phyloP scores from a whole-genome alignment of 257 asterid species.

The Leptodermis oblonga region DNA sequence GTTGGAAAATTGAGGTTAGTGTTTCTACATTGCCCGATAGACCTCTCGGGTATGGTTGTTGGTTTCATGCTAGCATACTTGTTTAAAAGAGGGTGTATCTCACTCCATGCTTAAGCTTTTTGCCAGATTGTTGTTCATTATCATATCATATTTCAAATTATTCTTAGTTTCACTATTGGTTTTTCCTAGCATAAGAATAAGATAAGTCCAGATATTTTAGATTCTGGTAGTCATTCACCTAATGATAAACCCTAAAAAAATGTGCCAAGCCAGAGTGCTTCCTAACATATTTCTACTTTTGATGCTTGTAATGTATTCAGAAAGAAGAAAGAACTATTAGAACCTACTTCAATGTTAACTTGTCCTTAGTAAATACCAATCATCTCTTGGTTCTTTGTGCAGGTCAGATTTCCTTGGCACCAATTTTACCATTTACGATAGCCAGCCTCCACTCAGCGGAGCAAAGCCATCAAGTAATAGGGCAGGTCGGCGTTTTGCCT shows the following conservation, averaged over 20 bases:
- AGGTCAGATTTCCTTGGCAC: slow-evolving; percentile 96
- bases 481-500: slow-evolving; percentile 74
- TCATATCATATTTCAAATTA: not conserved
- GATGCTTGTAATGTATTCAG: not conserved
- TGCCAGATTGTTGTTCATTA: not conserved
- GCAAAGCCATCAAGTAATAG: slow-evolving; percentile 76
- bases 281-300: not conserved
- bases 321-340: not conserved
- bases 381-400: slow-evolving; percentile 18
- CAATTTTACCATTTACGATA: slow-evolving; percentile 72
- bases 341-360: not conserved
- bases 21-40: slow-evolving; percentile 13
- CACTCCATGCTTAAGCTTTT: not conserved
- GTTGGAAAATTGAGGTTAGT: slow-evolving; percentile 89
- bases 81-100: not conserved
- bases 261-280: not conserved
- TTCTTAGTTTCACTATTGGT: not conserved
- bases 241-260: too few species aligned
- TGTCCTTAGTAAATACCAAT: not conserved
- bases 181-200: not conserved
- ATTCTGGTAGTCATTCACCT: not conserved
- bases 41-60: not conserved
- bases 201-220: not conserved
- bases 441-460: slow-evolving; percentile 73
- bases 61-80: not conserved